Evolutionary conservation across 495 filamentous ascomycete genomes (phyloP).

Genomic region (Neurospora africana): DNA sequence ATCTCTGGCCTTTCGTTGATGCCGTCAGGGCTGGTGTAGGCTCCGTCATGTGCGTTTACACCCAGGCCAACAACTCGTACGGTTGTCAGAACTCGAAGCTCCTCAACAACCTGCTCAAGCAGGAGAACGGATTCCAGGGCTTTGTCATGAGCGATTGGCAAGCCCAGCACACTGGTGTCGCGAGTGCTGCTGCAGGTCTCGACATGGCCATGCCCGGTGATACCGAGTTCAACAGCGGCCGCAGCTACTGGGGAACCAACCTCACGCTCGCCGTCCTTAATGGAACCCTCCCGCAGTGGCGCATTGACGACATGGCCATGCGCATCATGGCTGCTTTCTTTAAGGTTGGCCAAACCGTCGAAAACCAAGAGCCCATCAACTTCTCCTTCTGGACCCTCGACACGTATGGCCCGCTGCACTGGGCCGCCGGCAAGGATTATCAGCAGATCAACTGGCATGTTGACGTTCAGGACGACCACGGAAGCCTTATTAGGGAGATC

Average conservation of each 20-base stretch:
- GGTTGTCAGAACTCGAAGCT: constrained; percentile 73
- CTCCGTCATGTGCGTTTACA: constrained; percentile 89
- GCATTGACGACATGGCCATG: constrained; percentile 84
- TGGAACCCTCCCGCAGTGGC: constrained; percentile 81
- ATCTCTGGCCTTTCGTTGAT: constrained; percentile 58
- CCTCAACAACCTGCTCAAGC: constrained; percentile 76
- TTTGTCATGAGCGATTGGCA: constrained; percentile 88
- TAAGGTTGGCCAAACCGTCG: constrained; percentile 65
- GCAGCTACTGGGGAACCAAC: constrained; percentile 78
- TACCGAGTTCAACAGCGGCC: constrained; percentile 56
- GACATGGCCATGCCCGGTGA: constrained; percentile 98
- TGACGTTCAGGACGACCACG: constrained; percentile 72
- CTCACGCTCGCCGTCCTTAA: constrained; percentile 77
- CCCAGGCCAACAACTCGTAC: constrained; percentile 83
- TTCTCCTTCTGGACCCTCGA: constrained; percentile 79
- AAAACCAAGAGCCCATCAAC: constrained; percentile 54
- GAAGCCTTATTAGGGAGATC: constrained; percentile 56
- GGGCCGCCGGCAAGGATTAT: constrained; percentile 46
- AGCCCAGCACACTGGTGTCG: constrained; percentile 77
- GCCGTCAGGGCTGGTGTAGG: constrained; percentile 54
- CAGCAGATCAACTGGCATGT: constrained; percentile 73
- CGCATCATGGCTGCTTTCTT: constrained; percentile 92
- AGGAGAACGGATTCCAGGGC: constrained; percentile 88
- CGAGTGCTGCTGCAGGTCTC: constrained; percentile 68
- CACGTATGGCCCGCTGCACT: constrained; percentile 62